phyloP scores from a whole-genome alignment of 306 rosid species.

The Begonia loranthoides region DNA sequence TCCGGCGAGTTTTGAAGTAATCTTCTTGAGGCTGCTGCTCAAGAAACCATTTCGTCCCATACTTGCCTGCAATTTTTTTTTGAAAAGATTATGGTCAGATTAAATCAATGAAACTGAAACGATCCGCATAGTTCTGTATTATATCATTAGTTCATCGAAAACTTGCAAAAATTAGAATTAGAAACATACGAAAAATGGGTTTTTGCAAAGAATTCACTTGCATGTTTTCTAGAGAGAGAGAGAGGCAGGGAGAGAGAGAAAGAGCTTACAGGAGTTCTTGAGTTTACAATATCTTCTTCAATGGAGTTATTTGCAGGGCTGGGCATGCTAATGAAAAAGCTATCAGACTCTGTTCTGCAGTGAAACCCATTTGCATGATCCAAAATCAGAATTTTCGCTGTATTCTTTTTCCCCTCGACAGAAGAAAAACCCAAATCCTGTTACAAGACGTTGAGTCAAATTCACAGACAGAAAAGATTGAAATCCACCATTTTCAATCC shows the following conservation, averaged over 20 bases:
- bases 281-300: not conserved
- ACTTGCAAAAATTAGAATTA: not conserved
- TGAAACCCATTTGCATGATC: not conserved
- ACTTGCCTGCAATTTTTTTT: conserved; percentile 1
- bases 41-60: not conserved
- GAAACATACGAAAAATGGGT: no score
- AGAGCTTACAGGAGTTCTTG: not conserved
- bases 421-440: not conserved
- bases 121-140: not conserved
- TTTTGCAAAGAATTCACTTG: no score
- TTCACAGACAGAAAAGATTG: not conserved
- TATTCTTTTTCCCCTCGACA: not conserved
- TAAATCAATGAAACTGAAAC: no score
- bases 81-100: not conserved
- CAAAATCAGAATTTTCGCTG: not conserved
- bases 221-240: no score
- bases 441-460: not conserved
- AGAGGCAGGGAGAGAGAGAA: not conserved
- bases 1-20: not conserved
- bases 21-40: not conserved
- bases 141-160: not conserved
- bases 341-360: not conserved
- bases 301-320: not conserved
- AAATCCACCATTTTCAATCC: not conserved
- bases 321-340: not conserved